Conservation (phyloP, 208 protist genomes). For the Trypanosoma theileri region DNA sequence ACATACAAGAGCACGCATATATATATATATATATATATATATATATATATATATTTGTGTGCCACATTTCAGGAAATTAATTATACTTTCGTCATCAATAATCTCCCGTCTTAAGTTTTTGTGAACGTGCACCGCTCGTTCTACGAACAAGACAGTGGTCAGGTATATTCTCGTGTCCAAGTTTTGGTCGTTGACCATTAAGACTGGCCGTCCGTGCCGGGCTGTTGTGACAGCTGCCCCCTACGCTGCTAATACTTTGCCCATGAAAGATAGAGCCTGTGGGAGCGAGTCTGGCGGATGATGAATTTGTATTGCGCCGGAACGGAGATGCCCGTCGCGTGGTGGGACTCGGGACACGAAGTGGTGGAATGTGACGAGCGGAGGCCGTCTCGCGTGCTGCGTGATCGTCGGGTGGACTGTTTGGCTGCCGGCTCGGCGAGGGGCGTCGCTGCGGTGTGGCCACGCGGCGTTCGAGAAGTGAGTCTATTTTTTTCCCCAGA, state of each 20-base stretch:
- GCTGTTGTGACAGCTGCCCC: constrained; percentile 28
- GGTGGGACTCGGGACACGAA: constrained; percentile 11
- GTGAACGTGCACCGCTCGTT: constrained; percentile 33
- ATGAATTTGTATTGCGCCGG: constrained; percentile 15
- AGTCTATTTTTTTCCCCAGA: constrained; percentile 82
- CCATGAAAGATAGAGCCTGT: constrained; percentile 5
- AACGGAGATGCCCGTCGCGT: constrained; percentile 11
- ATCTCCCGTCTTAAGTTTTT: constrained; percentile 32
- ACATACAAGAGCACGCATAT: neutral
- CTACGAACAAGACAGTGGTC: constrained; percentile 16
- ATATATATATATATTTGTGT: constrained; percentile 1
- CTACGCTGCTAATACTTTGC: constrained; percentile 24
- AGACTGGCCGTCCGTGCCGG: constrained; percentile 1
- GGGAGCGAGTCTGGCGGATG: neutral
- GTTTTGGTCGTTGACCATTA: constrained; percentile 18
- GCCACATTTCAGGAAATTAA: neutral
- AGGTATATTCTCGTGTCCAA: constrained; percentile 4
- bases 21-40: constrained; percentile 25
- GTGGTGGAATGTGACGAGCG: neutral
- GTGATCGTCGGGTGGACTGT: constrained; percentile 18
- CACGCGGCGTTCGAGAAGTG: constrained; percentile 34
- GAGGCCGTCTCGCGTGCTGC: neutral
- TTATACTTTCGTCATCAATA: constrained; percentile 37
- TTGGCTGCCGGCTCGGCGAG: constrained; percentile 42
- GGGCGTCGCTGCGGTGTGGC: constrained; percentile 39